Evolutionary conservation across 805 yeast species (phyloP).

Genomic region (Debaryomyces castellii): DNA sequence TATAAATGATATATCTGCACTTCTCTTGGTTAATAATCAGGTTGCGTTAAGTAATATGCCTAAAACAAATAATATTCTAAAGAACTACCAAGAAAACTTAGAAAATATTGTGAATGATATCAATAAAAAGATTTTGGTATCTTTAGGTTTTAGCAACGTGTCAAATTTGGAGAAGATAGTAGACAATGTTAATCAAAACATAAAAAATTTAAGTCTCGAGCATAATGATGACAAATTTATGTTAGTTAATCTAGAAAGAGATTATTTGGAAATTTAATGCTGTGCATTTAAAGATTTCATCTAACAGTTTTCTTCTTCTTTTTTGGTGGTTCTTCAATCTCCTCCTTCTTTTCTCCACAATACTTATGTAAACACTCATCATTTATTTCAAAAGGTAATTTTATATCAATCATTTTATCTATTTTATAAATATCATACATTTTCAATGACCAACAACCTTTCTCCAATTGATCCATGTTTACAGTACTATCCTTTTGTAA

Average conservation of each 20-base stretch:
- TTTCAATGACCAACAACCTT: conserved; percentile 40
- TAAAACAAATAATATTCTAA: conserved; percentile 16
- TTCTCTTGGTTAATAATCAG: conserved; percentile 20
- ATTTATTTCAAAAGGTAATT: conserved; percentile 17
- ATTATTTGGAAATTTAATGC: conserved; percentile 26
- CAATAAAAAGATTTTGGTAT: conserved; percentile 23
- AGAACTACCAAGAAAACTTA: conserved; percentile 18
- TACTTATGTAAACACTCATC: conserved; percentile 9
- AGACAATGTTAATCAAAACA: conserved; percentile 28
- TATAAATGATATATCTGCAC: conserved; percentile 20
- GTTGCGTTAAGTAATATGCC: conserved; percentile 21
- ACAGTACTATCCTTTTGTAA: conserved; percentile 4
- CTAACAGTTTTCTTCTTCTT: conserved; percentile 3
- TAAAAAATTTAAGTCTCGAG: conserved; percentile 25
- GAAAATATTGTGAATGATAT: conserved; percentile 19
- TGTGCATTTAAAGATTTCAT: neutral
- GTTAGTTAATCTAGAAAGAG: conserved; percentile 37
- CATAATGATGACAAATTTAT: conserved; percentile 33
- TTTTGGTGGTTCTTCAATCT: conserved; percentile 2
- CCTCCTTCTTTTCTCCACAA: conserved; percentile 1
- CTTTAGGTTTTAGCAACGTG: conserved; percentile 19
- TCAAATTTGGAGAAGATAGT: conserved; percentile 35
- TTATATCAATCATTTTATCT: conserved; percentile 23
- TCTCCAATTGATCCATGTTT: conserved; percentile 21
- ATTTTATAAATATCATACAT: conserved; percentile 23